These are phyloP conservation scores for Monosporascus sp. DNA, from an alignment of 2,329 filamentous ascomycete genomes.

Conservation along the genomic window DNA sequence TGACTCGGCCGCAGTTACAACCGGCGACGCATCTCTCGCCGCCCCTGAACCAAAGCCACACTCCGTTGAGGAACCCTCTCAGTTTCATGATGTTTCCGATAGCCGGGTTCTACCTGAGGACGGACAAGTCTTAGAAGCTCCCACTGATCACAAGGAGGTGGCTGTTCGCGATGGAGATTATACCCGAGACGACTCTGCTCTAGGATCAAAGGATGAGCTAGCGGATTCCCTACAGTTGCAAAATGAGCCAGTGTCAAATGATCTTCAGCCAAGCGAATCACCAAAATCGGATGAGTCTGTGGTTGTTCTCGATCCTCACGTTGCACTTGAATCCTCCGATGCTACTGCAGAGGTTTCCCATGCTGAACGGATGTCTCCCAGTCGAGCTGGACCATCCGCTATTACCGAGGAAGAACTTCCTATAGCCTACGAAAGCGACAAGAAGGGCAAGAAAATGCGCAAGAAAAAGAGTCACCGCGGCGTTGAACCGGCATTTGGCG, in stretches of 20 bases:
- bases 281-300: background rate
- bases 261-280: background rate
- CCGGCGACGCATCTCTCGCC: background rate
- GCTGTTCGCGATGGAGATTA: background rate
- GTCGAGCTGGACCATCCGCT: slow-evolving; percentile 10
- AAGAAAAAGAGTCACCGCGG: background rate
- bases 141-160: background rate
- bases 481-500: background rate
- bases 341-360: background rate
- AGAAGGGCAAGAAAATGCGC: slow-evolving; percentile 6
- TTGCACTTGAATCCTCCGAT: no score
- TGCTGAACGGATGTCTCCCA: slow-evolving; percentile 5
- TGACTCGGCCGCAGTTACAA: background rate
- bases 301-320: background rate
- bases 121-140: slow-evolving; percentile 1
- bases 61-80: background rate
- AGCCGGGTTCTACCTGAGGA: background rate
- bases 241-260: slow-evolving; percentile 4
- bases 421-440: slow-evolving; percentile 21
- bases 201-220: slow-evolving; percentile 12
- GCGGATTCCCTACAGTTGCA: slow-evolving; percentile 8
- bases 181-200: background rate
- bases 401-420: slow-evolving; percentile 15
- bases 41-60: background rate
- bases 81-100: slow-evolving; percentile 3